phyloP scores from a whole-genome alignment of 75 land plant species.

The Adiantum capillusveneris region DNA sequence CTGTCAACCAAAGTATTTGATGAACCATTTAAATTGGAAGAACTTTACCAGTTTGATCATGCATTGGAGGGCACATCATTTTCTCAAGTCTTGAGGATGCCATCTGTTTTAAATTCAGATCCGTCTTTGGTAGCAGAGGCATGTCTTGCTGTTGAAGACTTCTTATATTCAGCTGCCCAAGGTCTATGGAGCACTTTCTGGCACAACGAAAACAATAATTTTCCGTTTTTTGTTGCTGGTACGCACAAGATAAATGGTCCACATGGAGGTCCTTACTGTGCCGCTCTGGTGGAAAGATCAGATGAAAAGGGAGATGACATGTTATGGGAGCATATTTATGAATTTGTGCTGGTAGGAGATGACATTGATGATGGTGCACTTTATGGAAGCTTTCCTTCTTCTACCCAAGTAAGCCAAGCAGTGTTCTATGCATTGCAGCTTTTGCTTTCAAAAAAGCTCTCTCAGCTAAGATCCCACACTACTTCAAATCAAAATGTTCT shows the following conservation, averaged over 20 bases:
- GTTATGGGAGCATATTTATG: conserved; percentile 58
- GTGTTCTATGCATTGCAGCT: conserved; percentile 62
- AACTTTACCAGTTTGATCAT: conserved; percentile 54
- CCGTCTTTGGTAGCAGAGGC: conserved; percentile 31
- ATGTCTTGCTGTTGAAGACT: conserved; percentile 69
- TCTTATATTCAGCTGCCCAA: conserved; percentile 46
- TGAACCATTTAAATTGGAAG: conserved; percentile 69
- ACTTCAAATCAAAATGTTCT: conserved; percentile 18
- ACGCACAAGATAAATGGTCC: conserved; percentile 34
- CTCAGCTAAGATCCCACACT: conserved; percentile 19
- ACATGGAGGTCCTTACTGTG: conserved; percentile 2
- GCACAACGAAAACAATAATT: conserved; percentile 42
- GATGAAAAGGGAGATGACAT: conserved; percentile 29
- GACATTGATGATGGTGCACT: conserved; percentile 21
- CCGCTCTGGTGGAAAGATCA: conserved; percentile 40
- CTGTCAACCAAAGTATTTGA: conserved; percentile 20
- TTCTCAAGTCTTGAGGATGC: conserved; percentile 75
- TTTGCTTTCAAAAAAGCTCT: conserved; percentile 45
- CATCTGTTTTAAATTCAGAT: conserved; percentile 25
- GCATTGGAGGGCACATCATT: conserved; percentile 68
- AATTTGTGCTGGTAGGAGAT: conserved; percentile 36
- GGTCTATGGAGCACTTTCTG: conserved; percentile 73
- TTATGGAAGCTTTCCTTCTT: conserved; percentile 23
- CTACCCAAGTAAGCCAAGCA: conserved; percentile 51
- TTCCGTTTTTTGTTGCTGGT: conserved; percentile 50